Evolutionary conservation across 1,284 basidiomycete species (phyloP).

Genomic region (Apiotrichum laibachii): DNA sequence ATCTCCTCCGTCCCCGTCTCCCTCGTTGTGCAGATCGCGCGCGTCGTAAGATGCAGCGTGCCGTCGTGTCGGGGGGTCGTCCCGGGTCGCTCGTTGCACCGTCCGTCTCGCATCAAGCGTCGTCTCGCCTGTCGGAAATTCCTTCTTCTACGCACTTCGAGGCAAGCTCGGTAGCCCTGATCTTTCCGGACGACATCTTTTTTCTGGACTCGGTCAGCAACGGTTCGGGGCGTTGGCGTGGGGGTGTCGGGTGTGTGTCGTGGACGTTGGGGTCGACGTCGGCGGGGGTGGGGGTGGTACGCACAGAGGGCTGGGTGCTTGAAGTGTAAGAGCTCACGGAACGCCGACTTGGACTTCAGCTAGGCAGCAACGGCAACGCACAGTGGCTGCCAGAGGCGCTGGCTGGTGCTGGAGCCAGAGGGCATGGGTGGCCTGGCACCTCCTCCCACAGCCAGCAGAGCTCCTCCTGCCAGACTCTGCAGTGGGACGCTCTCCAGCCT

Average conservation of each 20-base stretch:
- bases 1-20: neutral
- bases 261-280: neutral
- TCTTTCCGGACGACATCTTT: constrained; percentile 56
- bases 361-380: neutral
- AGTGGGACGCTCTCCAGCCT: neutral
- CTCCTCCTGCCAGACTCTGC: neutral
- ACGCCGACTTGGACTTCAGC: neutral
- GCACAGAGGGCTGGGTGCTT: constrained; percentile 9
- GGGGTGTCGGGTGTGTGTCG: neutral
- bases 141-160: constrained; percentile 61
- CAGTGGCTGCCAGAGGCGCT: too few relatives aligned
- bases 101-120: too few relatives aligned
- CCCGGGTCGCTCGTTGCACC: too few relatives aligned
- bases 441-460: neutral
- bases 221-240: neutral
- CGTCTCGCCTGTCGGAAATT: neutral
- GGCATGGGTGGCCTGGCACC: neutral
- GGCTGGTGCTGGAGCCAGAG: neutral
- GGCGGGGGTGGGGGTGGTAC: neutral
- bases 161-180: constrained; percentile 97
- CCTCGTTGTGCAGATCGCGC: too few relatives aligned
- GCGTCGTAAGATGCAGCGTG: too few relatives aligned
- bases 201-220: constrained; percentile 18
- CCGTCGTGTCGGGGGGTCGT: too few relatives aligned
- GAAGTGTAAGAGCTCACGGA: constrained; percentile 1